Percentiles rank a stretch among this genome's conserved stretches.
Evolutionary conservation across 2,329 filamentous ascomycete species (phyloP).

Genomic region (Trichoderma sp.): DNA sequence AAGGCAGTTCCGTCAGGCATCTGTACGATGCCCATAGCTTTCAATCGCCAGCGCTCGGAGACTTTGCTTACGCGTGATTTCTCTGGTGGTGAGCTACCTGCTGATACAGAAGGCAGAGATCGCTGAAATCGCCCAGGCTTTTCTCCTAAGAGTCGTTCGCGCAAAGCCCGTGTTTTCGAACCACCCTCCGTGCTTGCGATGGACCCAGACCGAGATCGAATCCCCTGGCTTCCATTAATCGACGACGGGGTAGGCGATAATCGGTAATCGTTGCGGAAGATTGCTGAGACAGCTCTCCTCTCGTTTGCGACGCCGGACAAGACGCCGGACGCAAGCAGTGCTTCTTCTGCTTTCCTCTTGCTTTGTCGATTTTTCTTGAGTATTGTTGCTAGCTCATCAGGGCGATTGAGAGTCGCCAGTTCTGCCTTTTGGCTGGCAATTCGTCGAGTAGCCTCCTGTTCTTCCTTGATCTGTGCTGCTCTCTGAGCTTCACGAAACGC

Average conservation of each 20-base stretch:
- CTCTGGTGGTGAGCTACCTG: conserved; percentile 31
- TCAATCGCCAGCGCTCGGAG: conserved; percentile 49
- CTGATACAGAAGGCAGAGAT: conserved; percentile 41
- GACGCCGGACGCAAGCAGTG: conserved; percentile 45
- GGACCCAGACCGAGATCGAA: conserved; percentile 25
- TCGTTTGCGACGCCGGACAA: conserved; percentile 45
- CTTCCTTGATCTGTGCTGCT: conserved; percentile 35
- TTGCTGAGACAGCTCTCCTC: conserved; percentile 36
- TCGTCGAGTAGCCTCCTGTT: conserved; percentile 37
- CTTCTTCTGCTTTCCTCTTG: conserved; percentile 38
- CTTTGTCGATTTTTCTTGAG: conserved; percentile 36
- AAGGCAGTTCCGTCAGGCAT: conserved; percentile 56
- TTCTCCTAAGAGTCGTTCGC: conserved; percentile 31
- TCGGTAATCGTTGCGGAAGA: conserved; percentile 35
- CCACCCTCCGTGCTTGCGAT: conserved; percentile 27
- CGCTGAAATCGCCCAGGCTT: conserved; percentile 39
- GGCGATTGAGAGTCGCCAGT: conserved; percentile 33
- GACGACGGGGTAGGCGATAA: conserved; percentile 25
- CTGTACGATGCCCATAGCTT: conserved; percentile 53
- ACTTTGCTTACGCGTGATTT: conserved; percentile 38
- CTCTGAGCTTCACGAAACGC: conserved; percentile 46
- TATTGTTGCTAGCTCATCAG: conserved; percentile 39
- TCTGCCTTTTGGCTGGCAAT: conserved; percentile 31
- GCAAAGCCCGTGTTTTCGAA: conserved; percentile 34
- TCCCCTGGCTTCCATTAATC: conserved; percentile 24